Evolutionary conservation across 768 basidiomycete genomes (phyloP), one percentile per base, ranked within the genome.

Genomic region (Auriculariales sp.): DNA sequence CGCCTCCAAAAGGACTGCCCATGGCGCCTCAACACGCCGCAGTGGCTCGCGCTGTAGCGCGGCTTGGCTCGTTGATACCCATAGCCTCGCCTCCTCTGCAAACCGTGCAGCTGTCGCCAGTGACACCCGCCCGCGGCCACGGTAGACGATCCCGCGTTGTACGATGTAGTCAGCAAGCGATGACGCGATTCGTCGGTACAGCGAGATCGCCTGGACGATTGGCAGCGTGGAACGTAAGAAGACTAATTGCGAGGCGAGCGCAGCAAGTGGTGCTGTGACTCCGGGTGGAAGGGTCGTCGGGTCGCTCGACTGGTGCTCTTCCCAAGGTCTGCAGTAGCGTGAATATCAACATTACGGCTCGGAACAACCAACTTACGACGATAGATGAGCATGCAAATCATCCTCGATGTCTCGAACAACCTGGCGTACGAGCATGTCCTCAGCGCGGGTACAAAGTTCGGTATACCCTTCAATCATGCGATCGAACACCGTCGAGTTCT

Each of bases 381-480:
- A 66, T 52, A 91, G 75, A 64, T 97, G 89, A 2, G 72, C 62
- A 60, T 81, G 87, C 33, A 95, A 67, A 24, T 76, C 75, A 10
- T 66, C 66, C 62, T 93, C 84, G 44, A 94, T 79, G 62, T 99
- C 95, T 3, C 74, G 73, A 47, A 77, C 83, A 14, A 92, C 71
- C 57, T 88, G 85, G 54, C 83, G 80, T 14, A 89, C 76, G 30
- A 92, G 74, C 77, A 97, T 84, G 47, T 87, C 85, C 60, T 95
- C 89, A 3, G 88, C 79, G n/a, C 91, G 75, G 7, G 64, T 66
- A 2, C 71, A 69, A 24, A 90, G 64, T 10, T 67, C 69, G 19
- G 65, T 66, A 57, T 88, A 97, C 55, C 74, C 72, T 1, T 68
- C 61, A n/a, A 84, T 66, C 48, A 91, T 68, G 54, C 78, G 76